Base-by-base conservation (phyloP, 192 early-diverging fungal species). In the Coemansia javaensis region DNA sequence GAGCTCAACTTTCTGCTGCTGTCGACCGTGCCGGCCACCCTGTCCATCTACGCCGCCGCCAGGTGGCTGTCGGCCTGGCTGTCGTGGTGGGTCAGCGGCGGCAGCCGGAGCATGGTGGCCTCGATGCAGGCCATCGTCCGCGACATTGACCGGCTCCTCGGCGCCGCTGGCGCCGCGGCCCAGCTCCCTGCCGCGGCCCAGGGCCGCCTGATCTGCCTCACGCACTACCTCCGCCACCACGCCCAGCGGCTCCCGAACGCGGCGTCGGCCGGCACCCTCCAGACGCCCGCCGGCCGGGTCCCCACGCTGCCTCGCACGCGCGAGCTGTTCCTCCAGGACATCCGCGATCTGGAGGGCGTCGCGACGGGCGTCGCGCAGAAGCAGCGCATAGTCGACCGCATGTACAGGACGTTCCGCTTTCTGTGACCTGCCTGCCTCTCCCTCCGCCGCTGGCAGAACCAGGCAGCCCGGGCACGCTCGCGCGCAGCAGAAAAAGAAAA, bases 1-100 rank as follows among this genome's bases (percentile, higher is more conserved):
- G 94, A 97, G 56, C 83, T 97, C 47, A 97, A 97, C 47, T 97
- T 97, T 80, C 83, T 90, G 9, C 84, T 97, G 44, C 56, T 97
- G 42, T 89, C 86, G 1, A 78, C 89, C 1, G 77, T 87, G 2
- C 90, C 90, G 4, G 81, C 88, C 31, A 69, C 89, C 6, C 24
- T 84, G 35, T 47, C 85, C 4, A 55, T 81, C 1, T 85, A 80
- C 64, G 64, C 68, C 10, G 56, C 75, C 21, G 69, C 53, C 1
- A 40, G 40, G 14, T 75, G 73, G 57, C 32, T 75, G 17, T 40
- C 47, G 16, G 12, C 54, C 43, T 28, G 70, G 62, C 54, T 63
- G 52, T 44, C 61, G 53, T 35, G 53, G 72, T 48, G 71, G 64
- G 20, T 79, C 59, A 39, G 57, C 31, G 52, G 63, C 12, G 37